Base-by-base conservation (phyloP, 2,329 filamentous ascomycete genomes). In the Calycina marina region DNA sequence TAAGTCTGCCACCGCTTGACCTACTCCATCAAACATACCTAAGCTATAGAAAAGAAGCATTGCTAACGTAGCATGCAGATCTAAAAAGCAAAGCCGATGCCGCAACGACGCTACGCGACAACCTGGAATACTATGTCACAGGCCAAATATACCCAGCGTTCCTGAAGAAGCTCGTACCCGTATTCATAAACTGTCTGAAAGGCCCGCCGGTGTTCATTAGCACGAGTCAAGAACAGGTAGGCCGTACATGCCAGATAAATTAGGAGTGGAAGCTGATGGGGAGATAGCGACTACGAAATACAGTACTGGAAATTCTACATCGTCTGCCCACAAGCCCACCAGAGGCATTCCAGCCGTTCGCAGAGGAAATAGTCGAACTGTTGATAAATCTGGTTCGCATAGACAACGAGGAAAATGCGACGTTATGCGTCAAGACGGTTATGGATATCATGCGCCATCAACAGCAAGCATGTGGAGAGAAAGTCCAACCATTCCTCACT, bases 401-500 rank as follows among this genome's bases (percentile, higher is more conserved):
- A 25, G 90, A 99, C 57, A 98, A 98, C 48, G 90, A 99, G 58
- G 90, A 99, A 41, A 99, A 98, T 65, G 90, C 88, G 2, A 84
- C 92, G n/a, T 62, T 98, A 40, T 94, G 88, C 54, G 84, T 99
- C 60, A 98, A 98, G 64, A 93, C 88, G 10, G 84, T 93, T 31
- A 94, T 93, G 63, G 90, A 99, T 52, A 77, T 96, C 42, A 84
- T 93, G 67, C 77, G 90, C 30, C 84, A 93, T 52, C 88, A 96
- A 56, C 72, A 77, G 36, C 92, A 88, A 59, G 75, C 77, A 15
- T 73, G 94, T 5, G 59, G 62, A n/a, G 67, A 71, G 36, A 85
- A 82, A 52, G 86, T 94, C 3, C 88, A 96, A 55, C 69, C 75
- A 2, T 98, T 98, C 55, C 61, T 99, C 37, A 76, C 78, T 34